Percentiles rank a stretch among this genome's conserved stretches.
Evolutionary conservation across 2,329 filamentous ascomycete species (phyloP).

Genomic region (Verticillium isaacii): DNA sequence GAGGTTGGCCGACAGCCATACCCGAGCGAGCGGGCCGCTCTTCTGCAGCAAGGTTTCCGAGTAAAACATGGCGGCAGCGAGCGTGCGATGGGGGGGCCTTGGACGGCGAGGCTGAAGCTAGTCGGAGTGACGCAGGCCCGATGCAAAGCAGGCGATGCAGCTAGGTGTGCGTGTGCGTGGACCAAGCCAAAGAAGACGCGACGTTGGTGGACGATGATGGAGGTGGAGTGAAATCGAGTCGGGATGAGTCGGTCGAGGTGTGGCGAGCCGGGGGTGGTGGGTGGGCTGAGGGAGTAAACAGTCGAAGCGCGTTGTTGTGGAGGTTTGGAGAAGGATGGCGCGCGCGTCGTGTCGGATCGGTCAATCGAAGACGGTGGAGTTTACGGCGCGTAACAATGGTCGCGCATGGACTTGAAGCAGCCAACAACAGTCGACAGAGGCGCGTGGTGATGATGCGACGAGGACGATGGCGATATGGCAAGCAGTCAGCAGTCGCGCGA

Average conservation of each 20-base stretch:
- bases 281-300: slow-evolving; percentile 14
- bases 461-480: slow-evolving; percentile 9
- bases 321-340: slow-evolving; percentile 8
- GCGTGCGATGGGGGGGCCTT: slow-evolving; percentile 5
- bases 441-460: slow-evolving; percentile 5
- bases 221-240: background rate
- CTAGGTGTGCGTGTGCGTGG: slow-evolving; percentile 1
- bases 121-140: background rate
- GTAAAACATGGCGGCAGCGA: slow-evolving; percentile 76
- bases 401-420: background rate
- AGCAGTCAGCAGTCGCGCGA: slow-evolving; percentile 8
- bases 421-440: slow-evolving; percentile 5
- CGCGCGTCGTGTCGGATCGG: slow-evolving; percentile 2
- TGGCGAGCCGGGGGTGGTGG: slow-evolving; percentile 2
- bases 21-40: slow-evolving; percentile 92
- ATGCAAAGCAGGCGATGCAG: slow-evolving; percentile 5
- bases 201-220: slow-evolving; percentile 4
- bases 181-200: slow-evolving; percentile 11
- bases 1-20: slow-evolving; percentile 97
- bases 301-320: slow-evolving; percentile 16
- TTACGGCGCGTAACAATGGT: slow-evolving; percentile 2
- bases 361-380: background rate
- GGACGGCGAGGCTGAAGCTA: background rate
- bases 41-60: slow-evolving; percentile 93
- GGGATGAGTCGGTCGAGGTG: background rate